These are phyloP conservation scores for Trichoderma hamatum DNA, from an alignment of 2,329 filamentous ascomycete genomes.

Conservation along the genomic window DNA sequence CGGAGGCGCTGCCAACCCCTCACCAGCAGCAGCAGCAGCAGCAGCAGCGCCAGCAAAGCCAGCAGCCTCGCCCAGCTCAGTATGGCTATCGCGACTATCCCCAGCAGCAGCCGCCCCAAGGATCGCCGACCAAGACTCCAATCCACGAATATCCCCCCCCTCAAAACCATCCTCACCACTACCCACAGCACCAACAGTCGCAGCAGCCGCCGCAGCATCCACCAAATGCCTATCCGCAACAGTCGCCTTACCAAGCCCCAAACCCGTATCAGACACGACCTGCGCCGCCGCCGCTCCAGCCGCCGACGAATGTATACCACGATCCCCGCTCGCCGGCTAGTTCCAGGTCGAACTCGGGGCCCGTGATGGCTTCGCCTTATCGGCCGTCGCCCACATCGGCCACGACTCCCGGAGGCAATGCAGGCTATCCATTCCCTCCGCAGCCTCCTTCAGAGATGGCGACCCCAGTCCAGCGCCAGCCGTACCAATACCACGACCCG, in stretches of 20 bases:
- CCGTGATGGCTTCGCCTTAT: slow-evolving; percentile 48
- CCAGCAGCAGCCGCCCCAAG: slow-evolving; percentile 44
- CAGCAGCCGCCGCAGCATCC: slow-evolving; percentile 38
- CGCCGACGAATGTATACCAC: slow-evolving; percentile 48
- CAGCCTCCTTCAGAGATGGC: slow-evolving; percentile 48
- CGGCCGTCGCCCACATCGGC: slow-evolving; percentile 52
- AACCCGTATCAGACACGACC: slow-evolving; percentile 49
- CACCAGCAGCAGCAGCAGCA: slow-evolving; percentile 41
- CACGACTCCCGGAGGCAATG: slow-evolving; percentile 42
- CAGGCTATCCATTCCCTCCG: slow-evolving; percentile 55
- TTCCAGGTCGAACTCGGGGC: slow-evolving; percentile 38
- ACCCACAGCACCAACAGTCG: slow-evolving; percentile 30
- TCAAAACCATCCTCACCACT: slow-evolving; percentile 26
- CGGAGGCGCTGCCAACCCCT: slow-evolving; percentile 36
- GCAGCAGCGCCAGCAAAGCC: slow-evolving; percentile 28
- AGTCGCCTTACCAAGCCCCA: slow-evolving; percentile 44
- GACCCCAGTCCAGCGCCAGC: slow-evolving; percentile 57
- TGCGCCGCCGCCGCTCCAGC: slow-evolving; percentile 51
- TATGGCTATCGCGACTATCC: slow-evolving; percentile 57
- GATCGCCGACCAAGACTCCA: slow-evolving; percentile 52
- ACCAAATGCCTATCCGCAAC: slow-evolving; percentile 43
- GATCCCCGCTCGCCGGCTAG: slow-evolving; percentile 56
- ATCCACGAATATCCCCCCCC: slow-evolving; percentile 49
- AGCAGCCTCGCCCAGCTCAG: slow-evolving; percentile 50
- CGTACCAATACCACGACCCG: slow-evolving; percentile 50